These are phyloP conservation scores for Penicillium angulare DNA, from an alignment of 495 filamentous ascomycete species.

Conservation along the genomic window DNA sequence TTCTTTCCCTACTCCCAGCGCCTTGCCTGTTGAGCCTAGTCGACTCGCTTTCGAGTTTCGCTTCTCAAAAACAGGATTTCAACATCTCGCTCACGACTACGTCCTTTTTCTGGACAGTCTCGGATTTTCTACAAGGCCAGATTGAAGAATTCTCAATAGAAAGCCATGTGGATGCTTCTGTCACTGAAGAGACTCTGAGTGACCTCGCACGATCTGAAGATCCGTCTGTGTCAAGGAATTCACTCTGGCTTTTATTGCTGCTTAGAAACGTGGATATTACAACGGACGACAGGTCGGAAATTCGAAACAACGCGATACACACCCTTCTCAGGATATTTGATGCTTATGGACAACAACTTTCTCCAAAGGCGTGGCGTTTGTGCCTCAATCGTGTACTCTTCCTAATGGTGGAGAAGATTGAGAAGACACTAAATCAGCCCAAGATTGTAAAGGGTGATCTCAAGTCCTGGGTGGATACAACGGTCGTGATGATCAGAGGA, in stretches of 20 bases:
- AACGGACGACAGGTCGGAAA: slow-evolving; percentile 74
- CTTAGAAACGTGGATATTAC: slow-evolving; percentile 73
- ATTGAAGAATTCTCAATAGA: slow-evolving; percentile 48
- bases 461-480: slow-evolving; percentile 72
- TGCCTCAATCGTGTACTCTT: slow-evolving; percentile 81
- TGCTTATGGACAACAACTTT: slow-evolving; percentile 79
- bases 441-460: slow-evolving; percentile 22
- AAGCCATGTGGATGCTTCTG: slow-evolving; percentile 32
- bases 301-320: slow-evolving; percentile 88
- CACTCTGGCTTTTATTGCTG: slow-evolving; percentile 85
- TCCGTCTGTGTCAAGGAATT: slow-evolving; percentile 44
- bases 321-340: slow-evolving; percentile 90
- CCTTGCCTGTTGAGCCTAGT: slow-evolving; percentile 78
- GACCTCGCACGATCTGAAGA: slow-evolving; percentile 34
- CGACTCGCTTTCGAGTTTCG: slow-evolving; percentile 85
- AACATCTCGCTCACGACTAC: slow-evolving; percentile 94
- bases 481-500: slow-evolving; percentile 69
- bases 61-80: slow-evolving; percentile 81
- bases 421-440: slow-evolving; percentile 19
- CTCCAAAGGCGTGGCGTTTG: slow-evolving; percentile 75
- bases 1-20: slow-evolving; percentile 74
- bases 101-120: slow-evolving; percentile 93
- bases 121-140: slow-evolving; percentile 69
- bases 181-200: slow-evolving; percentile 41
- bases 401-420: slow-evolving; percentile 60